A percentile compares a stretch with the other conserved stretches of the same genome.
These are phyloP conservation scores for Rhodotorula graminis DNA, from an alignment of 768 basidiomycete genomes.

Conservation along the genomic window DNA sequence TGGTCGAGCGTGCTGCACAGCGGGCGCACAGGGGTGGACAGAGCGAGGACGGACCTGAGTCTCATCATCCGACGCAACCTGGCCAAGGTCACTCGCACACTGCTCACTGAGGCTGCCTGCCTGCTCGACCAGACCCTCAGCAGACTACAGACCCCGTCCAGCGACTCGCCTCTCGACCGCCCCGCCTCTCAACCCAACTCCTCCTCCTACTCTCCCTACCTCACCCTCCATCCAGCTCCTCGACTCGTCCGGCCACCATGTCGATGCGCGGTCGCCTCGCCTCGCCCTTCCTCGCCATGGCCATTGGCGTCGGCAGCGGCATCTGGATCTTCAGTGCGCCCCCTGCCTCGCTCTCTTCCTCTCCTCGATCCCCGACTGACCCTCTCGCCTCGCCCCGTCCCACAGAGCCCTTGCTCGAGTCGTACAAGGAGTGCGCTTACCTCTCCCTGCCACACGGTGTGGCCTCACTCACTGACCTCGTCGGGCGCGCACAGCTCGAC, in stretches of 20 bases:
- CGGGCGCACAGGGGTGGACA: too few relatives aligned
- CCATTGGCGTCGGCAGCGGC: constrained; percentile 17
- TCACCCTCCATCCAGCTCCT: not conserved
- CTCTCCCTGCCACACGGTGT: too few relatives aligned
- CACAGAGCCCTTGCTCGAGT: constrained; percentile 33
- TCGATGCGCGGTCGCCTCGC: not conserved
- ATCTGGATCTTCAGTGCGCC: constrained; percentile 32
- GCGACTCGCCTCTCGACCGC: too few relatives aligned
- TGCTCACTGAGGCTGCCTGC: too few relatives aligned
- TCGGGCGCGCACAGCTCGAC: constrained; percentile 32
- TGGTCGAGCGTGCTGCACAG: too few relatives aligned
- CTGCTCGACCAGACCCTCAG: too few relatives aligned
- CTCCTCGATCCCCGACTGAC: not conserved
- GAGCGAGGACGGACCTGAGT: too few relatives aligned
- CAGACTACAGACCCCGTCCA: too few relatives aligned
- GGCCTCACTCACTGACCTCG: not conserved
- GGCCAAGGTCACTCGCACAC: too few relatives aligned
- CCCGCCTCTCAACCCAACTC: not conserved
- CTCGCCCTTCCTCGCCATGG: constrained; percentile 15
- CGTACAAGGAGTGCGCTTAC: constrained; percentile 15
- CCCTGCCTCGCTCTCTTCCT: not conserved
- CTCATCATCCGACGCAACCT: too few relatives aligned
- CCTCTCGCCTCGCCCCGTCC: not conserved
- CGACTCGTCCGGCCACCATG: too few relatives aligned
- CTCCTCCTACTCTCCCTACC: not conserved